Conservation (phyloP, 768 basidiomycete genomes). For the Lepiota subincarnata region DNA sequence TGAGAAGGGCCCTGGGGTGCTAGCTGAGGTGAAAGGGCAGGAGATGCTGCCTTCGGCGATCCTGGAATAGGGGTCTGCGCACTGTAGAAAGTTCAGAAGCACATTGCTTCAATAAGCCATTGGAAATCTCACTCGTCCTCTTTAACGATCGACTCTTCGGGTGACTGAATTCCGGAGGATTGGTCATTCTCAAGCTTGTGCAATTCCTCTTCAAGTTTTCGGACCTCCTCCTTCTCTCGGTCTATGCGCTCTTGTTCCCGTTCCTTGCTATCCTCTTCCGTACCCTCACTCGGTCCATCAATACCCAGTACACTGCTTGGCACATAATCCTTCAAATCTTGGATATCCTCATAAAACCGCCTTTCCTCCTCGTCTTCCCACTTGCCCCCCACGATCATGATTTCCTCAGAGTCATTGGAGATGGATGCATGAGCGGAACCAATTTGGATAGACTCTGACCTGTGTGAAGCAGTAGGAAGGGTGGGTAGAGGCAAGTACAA, state of each 20-base stretch:
- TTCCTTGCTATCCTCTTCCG: conserved; percentile 46
- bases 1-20: conserved; percentile 91
- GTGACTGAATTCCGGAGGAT: conserved; percentile 15
- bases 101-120: not conserved
- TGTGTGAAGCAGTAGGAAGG: conserved; percentile 79
- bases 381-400: conserved; percentile 62
- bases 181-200: conserved; percentile 50
- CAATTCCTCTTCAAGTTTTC: conserved; percentile 75
- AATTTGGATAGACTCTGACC: conserved; percentile 78
- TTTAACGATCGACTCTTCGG: conserved; percentile 22
- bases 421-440: conserved; percentile 41
- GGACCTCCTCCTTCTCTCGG: conserved; percentile 63
- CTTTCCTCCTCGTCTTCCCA: conserved; percentile 99
- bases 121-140: conserved; percentile 38
- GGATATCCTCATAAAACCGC: conserved; percentile 88
- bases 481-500: conserved; percentile 76
- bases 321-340: conserved; percentile 89
- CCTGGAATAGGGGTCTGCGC: conserved; percentile 61
- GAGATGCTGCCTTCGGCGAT: conserved; percentile 59
- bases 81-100: conserved; percentile 25
- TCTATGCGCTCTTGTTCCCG: conserved; percentile 48
- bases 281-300: conserved; percentile 37
- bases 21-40: conserved; percentile 63
- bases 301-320: conserved; percentile 85
- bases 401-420: conserved; percentile 53